Evolutionary conservation across 2,329 filamentous ascomycete genomes (phyloP).

Genomic region (Talaromyces sp.): DNA sequence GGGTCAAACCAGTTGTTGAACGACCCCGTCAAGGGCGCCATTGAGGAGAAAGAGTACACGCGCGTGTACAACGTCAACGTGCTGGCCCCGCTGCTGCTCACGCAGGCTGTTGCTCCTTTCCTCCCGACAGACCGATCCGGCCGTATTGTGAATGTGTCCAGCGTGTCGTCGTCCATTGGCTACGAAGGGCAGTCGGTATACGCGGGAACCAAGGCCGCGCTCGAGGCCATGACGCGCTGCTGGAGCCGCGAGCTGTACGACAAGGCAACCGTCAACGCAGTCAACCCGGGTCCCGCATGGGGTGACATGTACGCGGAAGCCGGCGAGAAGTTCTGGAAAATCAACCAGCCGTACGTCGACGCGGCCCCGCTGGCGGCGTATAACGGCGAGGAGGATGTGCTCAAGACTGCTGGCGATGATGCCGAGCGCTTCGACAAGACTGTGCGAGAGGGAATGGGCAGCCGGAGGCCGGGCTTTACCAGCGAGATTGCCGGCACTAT

Average conservation of each 20-base stretch:
- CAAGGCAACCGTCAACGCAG: conserved; percentile 58
- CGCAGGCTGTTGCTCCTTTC: conserved; percentile 66
- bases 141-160: conserved; percentile 58
- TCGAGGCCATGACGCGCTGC: conserved; percentile 64
- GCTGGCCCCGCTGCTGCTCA: conserved; percentile 70
- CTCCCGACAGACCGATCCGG: conserved; percentile 65
- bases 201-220: conserved; percentile 61
- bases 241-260: conserved; percentile 61
- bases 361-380: conserved; percentile 54
- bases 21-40: conserved; percentile 54
- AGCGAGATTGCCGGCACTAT: conserved; percentile 71
- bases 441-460: conserved; percentile 58
- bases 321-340: conserved; percentile 52
- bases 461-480: conserved; percentile 59
- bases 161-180: conserved; percentile 54
- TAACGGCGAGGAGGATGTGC: conserved; percentile 6
- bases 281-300: conserved; percentile 62
- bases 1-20: conserved; percentile 53
- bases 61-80: conserved; percentile 75
- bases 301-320: conserved; percentile 60
- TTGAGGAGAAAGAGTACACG: conserved; percentile 62
- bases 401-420: conserved; percentile 25
- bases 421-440: conserved; percentile 55
- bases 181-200: conserved; percentile 58
- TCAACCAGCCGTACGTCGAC: conserved; percentile 57